Evolutionary conservation across 2,329 filamentous ascomycete genomes (phyloP), one percentile per base, ranked within the genome.

Genomic region (Karstenula rhodostoma): DNA sequence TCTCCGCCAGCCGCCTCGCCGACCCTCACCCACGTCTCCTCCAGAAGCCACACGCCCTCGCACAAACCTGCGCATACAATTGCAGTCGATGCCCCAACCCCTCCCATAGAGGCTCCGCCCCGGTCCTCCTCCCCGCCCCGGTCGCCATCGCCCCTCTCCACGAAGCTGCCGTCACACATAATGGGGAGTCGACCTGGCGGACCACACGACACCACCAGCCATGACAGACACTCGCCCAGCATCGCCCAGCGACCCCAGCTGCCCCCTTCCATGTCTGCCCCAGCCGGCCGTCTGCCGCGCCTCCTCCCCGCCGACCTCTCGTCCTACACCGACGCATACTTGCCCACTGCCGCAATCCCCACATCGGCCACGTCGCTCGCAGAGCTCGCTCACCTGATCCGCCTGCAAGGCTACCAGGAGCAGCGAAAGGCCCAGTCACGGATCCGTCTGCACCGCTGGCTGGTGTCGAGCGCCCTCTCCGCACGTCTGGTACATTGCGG

Each of bases 361-460:
- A 83, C 83, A 54, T 87, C 90, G 48, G 86, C 87, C 60, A 92
- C 90, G 48, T 90, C 89, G 15, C 82, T 94, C 62, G 88, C 91
- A 71, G 90, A 94, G 78, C 86, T 94, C 67, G 90, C 90, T 54
- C 90, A 93, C 76, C 79, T 94, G 69, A 90, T 93, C 66, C 88
- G 90, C 62, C 82, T 93, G 63, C 90, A 90, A 74, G 90, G 89
- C 71, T 93, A 93, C 76, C 91, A 94, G 79, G 89, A 92, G 83
- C 90, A 90, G 82, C 91, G 92, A 83, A 87, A 90, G 79, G 84
- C 86, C 66, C 89, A 90, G 73, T 90, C 89, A 48, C 86, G 91
- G 67, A 83, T 90, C 66, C 89, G 90, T 59, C 84, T 95, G 56
- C 90, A 93, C 75, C 85, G 89, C 72, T 91, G 87, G 73, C 82